Conservation (phyloP, 768 basidiomycete genomes). For the Phanerochaete sordida region DNA sequence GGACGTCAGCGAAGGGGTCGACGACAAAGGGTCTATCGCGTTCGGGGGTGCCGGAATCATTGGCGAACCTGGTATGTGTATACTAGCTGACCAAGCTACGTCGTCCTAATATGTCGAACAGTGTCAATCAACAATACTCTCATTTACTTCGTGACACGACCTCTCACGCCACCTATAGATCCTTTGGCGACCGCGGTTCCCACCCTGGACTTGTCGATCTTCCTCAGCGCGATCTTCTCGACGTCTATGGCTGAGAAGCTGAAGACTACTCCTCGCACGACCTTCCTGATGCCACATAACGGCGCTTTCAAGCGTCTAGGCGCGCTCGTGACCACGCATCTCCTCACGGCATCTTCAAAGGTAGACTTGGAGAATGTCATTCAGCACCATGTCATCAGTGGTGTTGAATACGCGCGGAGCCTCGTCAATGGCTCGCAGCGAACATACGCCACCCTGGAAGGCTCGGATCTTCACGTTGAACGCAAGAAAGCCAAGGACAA, state of each 20-base stretch:
- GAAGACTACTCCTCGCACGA: conserved; percentile 61
- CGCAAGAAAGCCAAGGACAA: conserved; percentile 40
- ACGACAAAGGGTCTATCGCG: conserved; percentile 51
- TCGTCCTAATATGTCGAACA: too few species aligned
- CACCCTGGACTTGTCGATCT: conserved; percentile 81
- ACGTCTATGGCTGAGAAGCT: conserved; percentile 74
- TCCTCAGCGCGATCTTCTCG: conserved; percentile 87
- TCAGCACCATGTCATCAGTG: conserved; percentile 79
- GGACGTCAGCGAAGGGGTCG: conserved; percentile 56
- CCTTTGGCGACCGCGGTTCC: conserved; percentile 79
- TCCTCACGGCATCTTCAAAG: conserved; percentile 75
- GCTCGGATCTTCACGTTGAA: conserved; percentile 74
- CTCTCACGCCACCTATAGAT: conserved; percentile 80
- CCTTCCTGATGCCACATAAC: conserved; percentile 87
- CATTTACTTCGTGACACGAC: conserved; percentile 86
- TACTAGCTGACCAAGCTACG: too few species aligned
- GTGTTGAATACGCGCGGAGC: conserved; percentile 66
- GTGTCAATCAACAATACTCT: conserved; percentile 74
- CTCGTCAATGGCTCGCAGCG: conserved; percentile 63
- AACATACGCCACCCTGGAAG: conserved; percentile 81
- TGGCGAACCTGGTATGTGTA: conserved; percentile 64
- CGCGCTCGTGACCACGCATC: conserved; percentile 77
- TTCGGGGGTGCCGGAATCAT: conserved; percentile 85
- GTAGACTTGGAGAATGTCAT: conserved; percentile 80
- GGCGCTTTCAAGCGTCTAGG: conserved; percentile 87